A percentile compares a stretch with the other conserved stretches of the same genome.
Conservation (phyloP, 2,329 filamentous ascomycete species). For the Akanthomyces muscarius region DNA sequence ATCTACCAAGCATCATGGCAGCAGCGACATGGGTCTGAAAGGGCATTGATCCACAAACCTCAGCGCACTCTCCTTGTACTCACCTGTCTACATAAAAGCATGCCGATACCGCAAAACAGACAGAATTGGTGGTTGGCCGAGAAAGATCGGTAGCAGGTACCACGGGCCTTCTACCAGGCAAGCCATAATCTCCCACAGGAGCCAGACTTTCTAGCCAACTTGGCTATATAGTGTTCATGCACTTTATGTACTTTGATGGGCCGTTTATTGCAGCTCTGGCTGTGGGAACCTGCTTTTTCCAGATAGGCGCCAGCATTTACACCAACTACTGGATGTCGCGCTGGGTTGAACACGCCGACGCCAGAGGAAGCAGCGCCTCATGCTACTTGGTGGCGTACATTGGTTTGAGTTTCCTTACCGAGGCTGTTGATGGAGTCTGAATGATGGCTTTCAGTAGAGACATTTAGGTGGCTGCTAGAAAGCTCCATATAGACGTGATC, state of each 20-base stretch:
- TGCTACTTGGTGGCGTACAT: constrained; percentile 38
- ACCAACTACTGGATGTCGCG: constrained; percentile 47
- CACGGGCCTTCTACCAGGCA: neutral
- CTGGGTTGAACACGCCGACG: constrained; percentile 49
- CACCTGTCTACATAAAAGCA: neutral
- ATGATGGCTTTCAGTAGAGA: constrained; percentile 49
- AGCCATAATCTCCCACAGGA: neutral
- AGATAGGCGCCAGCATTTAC: constrained; percentile 38
- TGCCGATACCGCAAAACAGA: neutral
- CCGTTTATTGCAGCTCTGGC: constrained; percentile 38
- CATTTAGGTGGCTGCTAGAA: constrained; percentile 51
- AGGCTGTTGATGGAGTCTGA: constrained; percentile 1
- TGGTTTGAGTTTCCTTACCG: constrained; percentile 27
- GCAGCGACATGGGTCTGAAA: no score
- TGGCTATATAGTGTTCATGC: constrained; percentile 44
- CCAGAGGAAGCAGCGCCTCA: constrained; percentile 39
- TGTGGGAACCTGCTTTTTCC: constrained; percentile 36
- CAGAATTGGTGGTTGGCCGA: neutral
- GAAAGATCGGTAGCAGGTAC: neutral
- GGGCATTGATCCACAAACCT: no score
- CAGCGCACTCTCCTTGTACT: neutral
- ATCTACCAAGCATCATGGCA: no score
- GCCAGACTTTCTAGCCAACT: neutral
- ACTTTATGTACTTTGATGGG: constrained; percentile 48
- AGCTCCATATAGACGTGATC: constrained; percentile 49